Evolutionary conservation across 2,329 filamentous ascomycete species (phyloP).

Genomic region (Penicillium oxalicum): DNA sequence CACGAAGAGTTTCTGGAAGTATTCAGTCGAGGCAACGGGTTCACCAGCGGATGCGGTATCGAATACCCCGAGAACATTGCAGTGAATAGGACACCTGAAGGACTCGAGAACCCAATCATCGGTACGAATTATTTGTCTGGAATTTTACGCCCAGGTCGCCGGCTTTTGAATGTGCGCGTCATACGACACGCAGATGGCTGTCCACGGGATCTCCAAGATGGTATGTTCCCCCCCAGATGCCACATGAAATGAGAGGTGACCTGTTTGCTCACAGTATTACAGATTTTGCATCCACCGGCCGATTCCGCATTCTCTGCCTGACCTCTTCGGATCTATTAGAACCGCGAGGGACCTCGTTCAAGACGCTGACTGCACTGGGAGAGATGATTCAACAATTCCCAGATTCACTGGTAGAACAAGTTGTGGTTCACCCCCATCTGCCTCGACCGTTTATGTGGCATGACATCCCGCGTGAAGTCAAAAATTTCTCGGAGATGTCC

Average conservation of each 20-base stretch:
- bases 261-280: neutral
- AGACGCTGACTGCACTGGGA: constrained; percentile 20
- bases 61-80: constrained; percentile 31
- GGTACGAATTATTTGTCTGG: constrained; percentile 33
- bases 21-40: constrained; percentile 34
- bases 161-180: constrained; percentile 30
- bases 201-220: constrained; percentile 33
- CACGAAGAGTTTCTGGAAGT: constrained; percentile 33
- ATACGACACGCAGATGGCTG: constrained; percentile 35
- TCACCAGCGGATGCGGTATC: constrained; percentile 37
- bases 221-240: constrained; percentile 10
- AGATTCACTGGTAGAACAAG: constrained; percentile 26
- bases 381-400: constrained; percentile 24
- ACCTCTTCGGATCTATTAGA: constrained; percentile 32
- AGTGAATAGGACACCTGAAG: constrained; percentile 19
- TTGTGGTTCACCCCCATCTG: constrained; percentile 31
- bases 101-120: constrained; percentile 19
- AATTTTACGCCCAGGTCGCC: constrained; percentile 30
- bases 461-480: constrained; percentile 27
- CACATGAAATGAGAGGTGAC: too few species aligned
- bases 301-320: constrained; percentile 34
- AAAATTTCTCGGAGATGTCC: constrained; percentile 31
- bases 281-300: constrained; percentile 35
- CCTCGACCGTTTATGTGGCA: constrained; percentile 28
- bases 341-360: constrained; percentile 22